Base-by-base conservation (phyloP, 805 yeast species). In the Diddensiella caesifluorescens region DNA sequence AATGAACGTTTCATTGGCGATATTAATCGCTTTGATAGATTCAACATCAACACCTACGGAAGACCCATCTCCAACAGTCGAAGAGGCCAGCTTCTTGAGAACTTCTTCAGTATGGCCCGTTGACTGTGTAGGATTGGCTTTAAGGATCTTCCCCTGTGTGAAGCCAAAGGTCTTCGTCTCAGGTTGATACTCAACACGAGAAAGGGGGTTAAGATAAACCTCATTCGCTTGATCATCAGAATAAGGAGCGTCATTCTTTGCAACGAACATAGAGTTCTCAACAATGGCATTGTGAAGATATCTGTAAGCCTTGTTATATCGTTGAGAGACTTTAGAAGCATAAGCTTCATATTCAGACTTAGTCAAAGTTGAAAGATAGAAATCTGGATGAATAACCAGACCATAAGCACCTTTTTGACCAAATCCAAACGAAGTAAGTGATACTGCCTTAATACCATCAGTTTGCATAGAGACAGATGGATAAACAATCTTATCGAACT, bases 401-500 rank as follows among this genome's bases (percentile, higher is more conserved):
- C 95, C 96, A 67, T 88, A 95, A 44, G 88, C 98, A 71, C 99
- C 99, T 75, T 92, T 92, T 73, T 92, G 99, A 64, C 99, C 99
- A 65, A 92, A 92, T 65, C 99, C 99, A 64, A 92, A 92, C 2
- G 99, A 92, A 4, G 97, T 92, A 38, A 92, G 79, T 29, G 97
- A 85, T 44, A 85, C 95, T 47, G 99, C 99, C 74, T 90, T 92
- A 63, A 92, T 75, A 64, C 98, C 97, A 64, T 89, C 95, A 35
- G 98, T 92, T 70, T 84, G 85, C 60, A 92, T 77, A 21, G 94
- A 71, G 65, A 92, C 83, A 21, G 96, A 86, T 64, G 97, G 97
- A 79, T 80, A 92, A 65, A 92, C 78, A 52, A 92, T 86, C 65
- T 83, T 80, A 57, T 88, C 92, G 62, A 69, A 90, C 59, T 86